Evolutionary conservation across 2,329 filamentous ascomycete species (phyloP).

Genomic region (Teratosphaeria destructans): DNA sequence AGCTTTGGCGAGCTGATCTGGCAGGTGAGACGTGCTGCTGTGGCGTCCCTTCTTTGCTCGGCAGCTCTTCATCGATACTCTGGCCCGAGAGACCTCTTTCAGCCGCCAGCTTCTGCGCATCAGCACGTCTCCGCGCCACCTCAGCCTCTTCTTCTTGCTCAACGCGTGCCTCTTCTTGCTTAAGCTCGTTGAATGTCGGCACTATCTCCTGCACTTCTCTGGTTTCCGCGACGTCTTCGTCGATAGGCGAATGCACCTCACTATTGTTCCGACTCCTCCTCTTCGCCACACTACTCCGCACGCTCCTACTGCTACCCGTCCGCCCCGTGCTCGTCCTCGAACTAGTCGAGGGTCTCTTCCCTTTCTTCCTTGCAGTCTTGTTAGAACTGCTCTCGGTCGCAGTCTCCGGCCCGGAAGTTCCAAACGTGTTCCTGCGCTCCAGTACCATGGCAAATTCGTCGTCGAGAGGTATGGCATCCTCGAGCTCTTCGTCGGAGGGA

Average conservation of each 20-base stretch:
- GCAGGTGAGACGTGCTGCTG: background rate
- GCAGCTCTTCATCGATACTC: slow-evolving; percentile 6
- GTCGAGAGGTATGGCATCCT: slow-evolving; percentile 84
- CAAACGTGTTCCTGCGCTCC: slow-evolving; percentile 49
- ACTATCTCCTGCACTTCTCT: slow-evolving; percentile 16
- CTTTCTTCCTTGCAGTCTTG: background rate
- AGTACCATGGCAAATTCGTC: slow-evolving; percentile 85
- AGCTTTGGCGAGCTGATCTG: background rate
- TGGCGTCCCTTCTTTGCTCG: slow-evolving; percentile 19
- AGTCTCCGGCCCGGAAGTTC: slow-evolving; percentile 23
- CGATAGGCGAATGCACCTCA: background rate
- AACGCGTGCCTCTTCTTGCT: slow-evolving; percentile 46
- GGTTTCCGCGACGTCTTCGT: background rate
- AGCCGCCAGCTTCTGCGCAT: slow-evolving; percentile 45
- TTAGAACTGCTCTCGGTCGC: background rate
- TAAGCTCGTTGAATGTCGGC: slow-evolving; percentile 44
- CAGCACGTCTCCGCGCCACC: slow-evolving; percentile 42
- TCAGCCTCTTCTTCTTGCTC: slow-evolving; percentile 46
- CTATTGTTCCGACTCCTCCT: background rate
- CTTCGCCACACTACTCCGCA: background rate
- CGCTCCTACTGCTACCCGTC: background rate
- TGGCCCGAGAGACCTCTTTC: slow-evolving; percentile 39
- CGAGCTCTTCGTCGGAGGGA: slow-evolving; percentile 66
- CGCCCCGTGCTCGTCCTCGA: background rate
- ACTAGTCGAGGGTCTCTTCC: background rate